These are phyloP conservation scores for Vickermania spadyakhi DNA, from an alignment of 208 protist genomes.

Conservation along the genomic window DNA sequence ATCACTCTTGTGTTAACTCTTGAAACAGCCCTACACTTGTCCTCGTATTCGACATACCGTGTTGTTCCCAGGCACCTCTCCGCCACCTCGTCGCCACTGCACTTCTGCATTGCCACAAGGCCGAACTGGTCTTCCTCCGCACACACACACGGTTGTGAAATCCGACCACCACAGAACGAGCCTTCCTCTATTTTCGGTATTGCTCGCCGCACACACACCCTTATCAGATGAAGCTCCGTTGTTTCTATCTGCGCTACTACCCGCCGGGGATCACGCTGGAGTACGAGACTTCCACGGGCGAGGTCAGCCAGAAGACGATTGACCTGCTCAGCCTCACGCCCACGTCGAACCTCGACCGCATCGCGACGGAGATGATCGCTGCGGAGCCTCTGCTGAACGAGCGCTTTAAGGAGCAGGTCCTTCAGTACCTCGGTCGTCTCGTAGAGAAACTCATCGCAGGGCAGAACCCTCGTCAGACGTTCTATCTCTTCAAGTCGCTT, in stretches of 20 bases:
- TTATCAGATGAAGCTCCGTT: conserved; percentile 88
- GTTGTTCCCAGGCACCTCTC: too few species aligned
- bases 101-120: too few species aligned
- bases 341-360: conserved; percentile 69
- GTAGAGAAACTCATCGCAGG: conserved; percentile 76
- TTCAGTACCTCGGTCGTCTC: conserved; percentile 79
- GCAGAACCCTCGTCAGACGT: conserved; percentile 72
- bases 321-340: conserved; percentile 85
- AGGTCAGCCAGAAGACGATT: conserved; percentile 83
- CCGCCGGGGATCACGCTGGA: conserved; percentile 92
- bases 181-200: too few species aligned
- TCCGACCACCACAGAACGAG: too few species aligned
- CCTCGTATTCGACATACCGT: too few species aligned
- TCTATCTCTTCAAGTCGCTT: conserved; percentile 93
- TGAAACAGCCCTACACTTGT: too few species aligned
- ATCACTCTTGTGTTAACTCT: too few species aligned
- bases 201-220: too few species aligned
- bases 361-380: conserved; percentile 78
- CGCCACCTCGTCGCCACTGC: too few species aligned
- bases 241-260: conserved; percentile 93
- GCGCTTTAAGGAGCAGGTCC: conserved; percentile 61
- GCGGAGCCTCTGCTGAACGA: conserved; percentile 86
- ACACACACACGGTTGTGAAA: too few species aligned
- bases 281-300: conserved; percentile 79
- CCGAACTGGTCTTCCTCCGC: too few species aligned